Evolutionary conservation across 2,329 filamentous ascomycete species (phyloP).

Genomic region (Pseudocercospora musae): DNA sequence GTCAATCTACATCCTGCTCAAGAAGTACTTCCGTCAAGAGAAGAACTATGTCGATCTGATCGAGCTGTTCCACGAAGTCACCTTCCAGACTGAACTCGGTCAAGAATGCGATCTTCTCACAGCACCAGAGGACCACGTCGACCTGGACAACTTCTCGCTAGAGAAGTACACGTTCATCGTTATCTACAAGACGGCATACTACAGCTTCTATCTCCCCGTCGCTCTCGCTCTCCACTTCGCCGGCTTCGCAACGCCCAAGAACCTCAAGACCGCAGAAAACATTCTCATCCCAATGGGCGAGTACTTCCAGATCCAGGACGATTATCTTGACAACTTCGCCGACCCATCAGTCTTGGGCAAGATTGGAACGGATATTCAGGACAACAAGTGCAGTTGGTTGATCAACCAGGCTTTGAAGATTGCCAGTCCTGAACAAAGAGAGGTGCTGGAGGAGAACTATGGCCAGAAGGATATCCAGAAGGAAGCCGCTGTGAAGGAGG

Average conservation of each 20-base stretch:
- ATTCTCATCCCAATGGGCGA: constrained; percentile 96
- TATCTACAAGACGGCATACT: constrained; percentile 99
- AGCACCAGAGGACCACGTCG: constrained; percentile 87
- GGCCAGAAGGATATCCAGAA: constrained; percentile 81
- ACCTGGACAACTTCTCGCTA: constrained; percentile 92
- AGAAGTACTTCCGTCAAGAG: constrained; percentile 88
- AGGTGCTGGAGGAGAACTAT: constrained; percentile 87
- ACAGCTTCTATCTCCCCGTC: constrained; percentile 97
- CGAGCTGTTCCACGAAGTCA: constrained; percentile 93
- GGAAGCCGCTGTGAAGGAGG: constrained; percentile 81
- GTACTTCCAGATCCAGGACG: constrained; percentile 99
- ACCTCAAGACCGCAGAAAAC: constrained; percentile 82
- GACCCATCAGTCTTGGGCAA: constrained; percentile 91
- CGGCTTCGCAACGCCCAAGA: constrained; percentile 78
- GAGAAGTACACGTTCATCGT: constrained; percentile 98
- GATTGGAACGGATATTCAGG: constrained; percentile 97
- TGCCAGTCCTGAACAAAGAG: constrained; percentile 78
- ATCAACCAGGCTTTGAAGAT: constrained; percentile 88
- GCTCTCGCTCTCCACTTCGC: constrained; percentile 84
- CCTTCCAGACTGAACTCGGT: constrained; percentile 91
- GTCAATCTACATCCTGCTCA: constrained; percentile 84
- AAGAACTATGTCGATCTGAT: constrained; percentile 85
- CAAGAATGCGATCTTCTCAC: constrained; percentile 94
- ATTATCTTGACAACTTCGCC: constrained; percentile 98
- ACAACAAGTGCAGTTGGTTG: constrained; percentile 99